These are phyloP conservation scores for Chlorophyllum brunneum DNA, from an alignment of 768 basidiomycete species.

Conservation along the genomic window DNA sequence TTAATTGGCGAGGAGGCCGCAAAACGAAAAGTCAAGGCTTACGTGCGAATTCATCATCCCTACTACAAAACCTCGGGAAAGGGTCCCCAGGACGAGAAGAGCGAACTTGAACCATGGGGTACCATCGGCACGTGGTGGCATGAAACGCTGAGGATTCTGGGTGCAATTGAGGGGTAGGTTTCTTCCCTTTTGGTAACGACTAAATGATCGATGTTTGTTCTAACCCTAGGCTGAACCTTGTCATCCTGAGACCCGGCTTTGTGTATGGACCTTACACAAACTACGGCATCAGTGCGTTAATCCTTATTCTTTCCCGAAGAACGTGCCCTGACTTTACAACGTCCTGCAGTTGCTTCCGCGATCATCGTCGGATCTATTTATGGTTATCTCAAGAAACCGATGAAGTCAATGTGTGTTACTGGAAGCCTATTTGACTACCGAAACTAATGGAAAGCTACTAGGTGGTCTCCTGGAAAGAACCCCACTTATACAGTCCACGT, in stretches of 20 bases:
- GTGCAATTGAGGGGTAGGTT: slow-evolving; percentile 66
- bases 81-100: slow-evolving; percentile 63
- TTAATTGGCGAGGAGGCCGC: slow-evolving; percentile 75
- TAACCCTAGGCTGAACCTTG: slow-evolving; percentile 66
- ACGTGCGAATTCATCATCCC: slow-evolving; percentile 72
- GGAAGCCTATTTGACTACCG: slow-evolving; percentile 1
- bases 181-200: background rate
- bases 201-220: slow-evolving; percentile 14
- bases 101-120: slow-evolving; percentile 67
- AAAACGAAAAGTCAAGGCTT: slow-evolving; percentile 74
- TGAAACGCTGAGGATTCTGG: slow-evolving; percentile 72
- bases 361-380: slow-evolving; percentile 79
- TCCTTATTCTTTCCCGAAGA: slow-evolving; percentile 6
- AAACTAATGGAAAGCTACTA: slow-evolving; percentile 25
- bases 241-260: slow-evolving; percentile 70
- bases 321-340: slow-evolving; percentile 4
- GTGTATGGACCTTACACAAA: slow-evolving; percentile 81
- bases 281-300: slow-evolving; percentile 57
- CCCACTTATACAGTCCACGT: slow-evolving; percentile 73
- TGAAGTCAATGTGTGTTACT: slow-evolving; percentile 71
- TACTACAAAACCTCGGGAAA: slow-evolving; percentile 76
- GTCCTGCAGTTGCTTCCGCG: slow-evolving; percentile 54
- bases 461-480: slow-evolving; percentile 79
- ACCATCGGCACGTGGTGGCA: slow-evolving; percentile 86
- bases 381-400: slow-evolving; percentile 76